Percentiles rank a stretch among this genome's conserved stretches.
These are phyloP conservation scores for Lichenothelia convexa DNA, from an alignment of 495 filamentous ascomycete species.

Conservation along the genomic window DNA sequence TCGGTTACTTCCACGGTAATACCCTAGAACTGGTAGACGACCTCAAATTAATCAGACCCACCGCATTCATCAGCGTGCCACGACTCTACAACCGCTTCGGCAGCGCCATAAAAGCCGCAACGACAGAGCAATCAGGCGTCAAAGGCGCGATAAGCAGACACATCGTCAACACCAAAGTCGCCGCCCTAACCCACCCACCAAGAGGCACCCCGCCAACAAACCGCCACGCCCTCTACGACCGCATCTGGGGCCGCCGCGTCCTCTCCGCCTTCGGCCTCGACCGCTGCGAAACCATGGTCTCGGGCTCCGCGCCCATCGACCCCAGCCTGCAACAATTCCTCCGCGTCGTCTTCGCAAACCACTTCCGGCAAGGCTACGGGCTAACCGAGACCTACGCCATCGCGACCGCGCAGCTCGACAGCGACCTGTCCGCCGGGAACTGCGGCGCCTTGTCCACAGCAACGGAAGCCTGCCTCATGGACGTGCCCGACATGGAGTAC, in stretches of 20 bases:
- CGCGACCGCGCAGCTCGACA: slow-evolving; percentile 42
- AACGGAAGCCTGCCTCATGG: slow-evolving; percentile 63
- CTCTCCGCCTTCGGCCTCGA: slow-evolving; percentile 65
- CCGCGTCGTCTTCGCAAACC: slow-evolving; percentile 59
- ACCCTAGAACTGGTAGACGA: slow-evolving; percentile 79
- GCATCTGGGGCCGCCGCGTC: slow-evolving; percentile 85
- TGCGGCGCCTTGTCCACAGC: slow-evolving; percentile 52
- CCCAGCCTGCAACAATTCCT: slow-evolving; percentile 77
- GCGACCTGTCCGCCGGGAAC: slow-evolving; percentile 62
- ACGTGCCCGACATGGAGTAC: slow-evolving; percentile 94
- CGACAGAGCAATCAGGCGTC: slow-evolving; percentile 59
- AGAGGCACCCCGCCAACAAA: slow-evolving; percentile 50
- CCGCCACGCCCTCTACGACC: slow-evolving; percentile 74
- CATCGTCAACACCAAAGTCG: slow-evolving; percentile 62
- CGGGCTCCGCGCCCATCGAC: slow-evolving; percentile 81
- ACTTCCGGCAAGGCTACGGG: slow-evolving; percentile 80
- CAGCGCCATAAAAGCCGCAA: slow-evolving; percentile 56
- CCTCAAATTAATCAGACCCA: slow-evolving; percentile 70
- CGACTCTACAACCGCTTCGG: slow-evolving; percentile 87
- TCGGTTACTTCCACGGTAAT: slow-evolving; percentile 93
- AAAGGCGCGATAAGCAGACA: slow-evolving; percentile 67
- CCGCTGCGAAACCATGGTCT: slow-evolving; percentile 52
- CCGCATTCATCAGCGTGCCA: slow-evolving; percentile 72
- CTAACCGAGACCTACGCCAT: slow-evolving; percentile 90
- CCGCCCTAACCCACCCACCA: slow-evolving; percentile 49